Evolutionary conservation across 371 early-diverging fungal genomes (phyloP), one percentile per base, ranked within the genome.

Genomic region (Zopfochytrium polystomum): DNA sequence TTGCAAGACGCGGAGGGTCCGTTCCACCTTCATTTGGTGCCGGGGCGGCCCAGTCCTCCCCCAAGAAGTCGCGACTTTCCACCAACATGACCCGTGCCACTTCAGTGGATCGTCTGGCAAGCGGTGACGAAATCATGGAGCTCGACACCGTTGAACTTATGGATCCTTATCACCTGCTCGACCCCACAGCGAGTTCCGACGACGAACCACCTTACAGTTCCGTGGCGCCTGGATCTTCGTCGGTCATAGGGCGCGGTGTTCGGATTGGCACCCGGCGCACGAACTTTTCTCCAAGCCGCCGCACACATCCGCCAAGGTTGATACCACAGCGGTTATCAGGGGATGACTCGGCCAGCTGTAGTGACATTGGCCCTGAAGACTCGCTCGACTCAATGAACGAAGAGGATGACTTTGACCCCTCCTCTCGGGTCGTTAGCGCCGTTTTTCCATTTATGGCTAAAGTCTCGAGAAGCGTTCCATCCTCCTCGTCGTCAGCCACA

Each of bases 131-230:
- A n/a, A n/a, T n/a, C n/a, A 38, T 48, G 18, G 65, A 65, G 18
- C 51, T 43, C 5, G 60, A 65, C 47, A 61, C 30, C 20, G 25
- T 38, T 20, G 66, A 66, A 18, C 35, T 66, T 3, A 66, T 66
- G 66, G 66, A 66, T 29, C 66, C 66, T 20, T 51, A 60, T 38
- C 42, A 49, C 48, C 34, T 58, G 4, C 58, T 58, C 27, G 58
- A 58, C 32, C 43, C 23, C 29, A 20, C 20, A 11, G 27, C 50
- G 3, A 31, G 22, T 29, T 23, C 25, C 11, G 58, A 58, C 33
- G 48, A 48, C 22, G 48, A 48, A 9, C 48, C 48, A 13, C 23
- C 48, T 48, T 48, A 48, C 27, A 23, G 38, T 38, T 38, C 38
- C 38, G 18, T 7, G 11, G 18, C 38, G 38, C 38, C 38, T 18